Base-by-base conservation (phyloP, 768 basidiomycete species). In the Trametes coccinea region DNA sequence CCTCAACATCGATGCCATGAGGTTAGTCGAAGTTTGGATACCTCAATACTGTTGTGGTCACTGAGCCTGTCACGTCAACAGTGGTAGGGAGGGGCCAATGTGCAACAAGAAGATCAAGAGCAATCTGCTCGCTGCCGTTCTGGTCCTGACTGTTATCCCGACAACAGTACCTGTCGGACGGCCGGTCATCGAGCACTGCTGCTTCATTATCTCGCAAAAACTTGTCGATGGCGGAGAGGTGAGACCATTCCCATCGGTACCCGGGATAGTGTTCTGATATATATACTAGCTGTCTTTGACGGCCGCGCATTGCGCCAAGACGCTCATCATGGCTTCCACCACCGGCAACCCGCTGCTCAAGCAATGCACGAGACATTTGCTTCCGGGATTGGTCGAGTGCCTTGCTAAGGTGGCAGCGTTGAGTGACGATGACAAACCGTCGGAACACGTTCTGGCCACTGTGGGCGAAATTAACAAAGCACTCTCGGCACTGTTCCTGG, bases 291-390 rank as follows among this genome's bases (percentile, higher is more conserved):
- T 87, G 43, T 86, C 90, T 1, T 72, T 93, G n/a, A 92, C 91
- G 2, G 94, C 95, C 1, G 84, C 89, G 2, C 93, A 98, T 67
- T 98, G 96, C 68, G 85, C 90, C 1, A 92, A 90, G 70, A 95
- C 95, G 0, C 76, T 98, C 44, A 80, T 93, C 39, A 72, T 84
- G 5, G 87, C 95, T 2, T 89, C 93, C 0, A 77, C 82, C 2
- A 77, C 86, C 2, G 88, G 86, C 4, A 87, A 84, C 54, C 75
- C 82, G 0, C 74, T 88, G 10, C 82, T 98, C 22, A 84, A 86
- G 14, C 85, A 89, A 60, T 92, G 90, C 65, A 79, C 84, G 6
- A 80, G 84, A 50, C 78, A 90, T 45, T 77, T 98, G 14, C 72
- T 98, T 4, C 93, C 95, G 0, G 88, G 86, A 0, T 75, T 96